Evolutionary conservation across 75 land plant genomes (phyloP).

Genomic region (Pseudotsuga menziesii): DNA sequence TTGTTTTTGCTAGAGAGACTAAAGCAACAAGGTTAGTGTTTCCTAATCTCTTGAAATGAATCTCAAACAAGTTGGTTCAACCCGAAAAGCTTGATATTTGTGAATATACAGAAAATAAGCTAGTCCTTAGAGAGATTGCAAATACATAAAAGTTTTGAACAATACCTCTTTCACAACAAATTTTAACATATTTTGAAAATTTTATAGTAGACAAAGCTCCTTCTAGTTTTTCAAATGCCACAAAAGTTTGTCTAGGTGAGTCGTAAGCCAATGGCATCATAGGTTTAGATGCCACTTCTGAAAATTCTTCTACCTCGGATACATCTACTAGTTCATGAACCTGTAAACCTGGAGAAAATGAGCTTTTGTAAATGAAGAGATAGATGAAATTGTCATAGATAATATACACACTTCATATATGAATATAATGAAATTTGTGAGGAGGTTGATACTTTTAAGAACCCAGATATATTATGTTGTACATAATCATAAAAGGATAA

Average conservation of each 20-base stretch:
- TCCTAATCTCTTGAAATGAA: no score
- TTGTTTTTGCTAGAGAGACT: no score
- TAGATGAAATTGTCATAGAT: no score
- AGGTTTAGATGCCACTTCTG: constrained; percentile 60
- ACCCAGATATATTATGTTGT: not conserved
- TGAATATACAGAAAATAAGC: not conserved
- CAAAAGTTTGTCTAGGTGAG: constrained; percentile 92
- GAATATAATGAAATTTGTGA: not conserved
- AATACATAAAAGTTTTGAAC: not conserved
- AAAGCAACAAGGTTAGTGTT: no score
- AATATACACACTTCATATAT: not conserved
- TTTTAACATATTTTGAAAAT: constrained; percentile 74
- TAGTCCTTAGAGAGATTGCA: not conserved
- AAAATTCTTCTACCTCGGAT: constrained; percentile 82
- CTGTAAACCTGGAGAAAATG: constrained; percentile 31
- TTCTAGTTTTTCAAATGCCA: constrained; percentile 88
- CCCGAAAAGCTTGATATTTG: no score
- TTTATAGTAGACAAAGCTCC: constrained; percentile 75
- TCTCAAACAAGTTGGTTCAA: no score
- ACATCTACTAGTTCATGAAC: constrained; percentile 77
- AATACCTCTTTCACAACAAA: constrained; percentile 87
- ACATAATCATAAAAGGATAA: not conserved
- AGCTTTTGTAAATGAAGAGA: not conserved
- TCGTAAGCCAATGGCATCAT: constrained; percentile 81
- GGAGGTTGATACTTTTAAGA: not conserved